Evolutionary conservation across 495 filamentous ascomycete species (phyloP), one percentile per base, ranked within the genome.

Genomic region (Hyphodiscus hymeniophilus): DNA sequence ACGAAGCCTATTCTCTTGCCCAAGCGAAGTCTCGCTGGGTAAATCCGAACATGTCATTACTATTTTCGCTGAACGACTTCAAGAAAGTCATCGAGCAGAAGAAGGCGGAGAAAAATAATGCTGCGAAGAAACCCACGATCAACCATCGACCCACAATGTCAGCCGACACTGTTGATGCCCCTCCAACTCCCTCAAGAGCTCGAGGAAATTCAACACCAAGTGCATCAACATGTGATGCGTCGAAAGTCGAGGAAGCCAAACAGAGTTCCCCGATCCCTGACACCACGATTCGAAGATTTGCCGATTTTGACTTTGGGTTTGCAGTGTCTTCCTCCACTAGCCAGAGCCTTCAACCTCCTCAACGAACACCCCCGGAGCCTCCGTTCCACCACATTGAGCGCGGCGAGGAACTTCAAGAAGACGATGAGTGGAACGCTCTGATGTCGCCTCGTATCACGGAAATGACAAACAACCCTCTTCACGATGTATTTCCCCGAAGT

Each of bases 1-100:
- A 96, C 60, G 86, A 94, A 41, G 89, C 91, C 46, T 98, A 98
- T 60, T 78, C 89, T 60, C 74, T 82, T 3, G 94, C 95, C 17
- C 95, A 98, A 64, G 73, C 73, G 35, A 84, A 86, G 60, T 96
- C 91, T 60, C 80, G 77, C 54, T 98, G 92, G 92, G 94, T 98
- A 45, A 90, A 89, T 12, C 92, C 92, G 1, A 98, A 98, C 61
- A 98, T 98, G 92, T 89, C 86, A 53, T 70, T 98, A 31, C 95
- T 98, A 64, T 97, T 96, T 67, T 91, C 92, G 63, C 72, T 98
- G 42, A 91, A 94, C 32, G 92, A 98, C 60, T 98, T 95, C 65
- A 77, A 86, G 50, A 80, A 80, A 54, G 77, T 81, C 51, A 66
- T 89, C 7, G 56, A 73, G 3, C 76, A 73, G 55, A 72, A 69